phyloP scores from a whole-genome alignment of 345 rosid genomes.

The rapeseed (Brassica napus) region Da-Ae NC_063435.1:14211001-14211500 shows the following conservation, averaged over 20 bases:
- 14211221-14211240: constrained; percentile 65
- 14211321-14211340: constrained; percentile 99
- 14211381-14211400: not conserved
- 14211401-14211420: constrained; percentile 3
- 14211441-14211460: constrained; percentile 68
- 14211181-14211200: not conserved
- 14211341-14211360: constrained; percentile 70
- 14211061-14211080: constrained; percentile 80
- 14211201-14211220: not conserved
- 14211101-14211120: constrained; percentile 80
- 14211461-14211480: constrained; percentile 79
- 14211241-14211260: constrained; percentile 89
- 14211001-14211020: constrained; percentile 67
- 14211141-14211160: constrained; percentile 76
- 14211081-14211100: constrained; percentile 90
- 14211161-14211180: constrained; percentile 10
- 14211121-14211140: constrained; percentile 97
- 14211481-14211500: constrained; percentile 95
- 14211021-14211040: constrained; percentile 90
- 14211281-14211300: constrained; percentile 93
- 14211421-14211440: constrained; percentile 88
- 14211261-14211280: constrained; percentile 83
- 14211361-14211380: not conserved
- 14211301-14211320: constrained; percentile 97
- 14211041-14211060: constrained; percentile 98